Conservation (phyloP, 768 basidiomycete genomes). For the Udeniomyces megalosporus region DNA sequence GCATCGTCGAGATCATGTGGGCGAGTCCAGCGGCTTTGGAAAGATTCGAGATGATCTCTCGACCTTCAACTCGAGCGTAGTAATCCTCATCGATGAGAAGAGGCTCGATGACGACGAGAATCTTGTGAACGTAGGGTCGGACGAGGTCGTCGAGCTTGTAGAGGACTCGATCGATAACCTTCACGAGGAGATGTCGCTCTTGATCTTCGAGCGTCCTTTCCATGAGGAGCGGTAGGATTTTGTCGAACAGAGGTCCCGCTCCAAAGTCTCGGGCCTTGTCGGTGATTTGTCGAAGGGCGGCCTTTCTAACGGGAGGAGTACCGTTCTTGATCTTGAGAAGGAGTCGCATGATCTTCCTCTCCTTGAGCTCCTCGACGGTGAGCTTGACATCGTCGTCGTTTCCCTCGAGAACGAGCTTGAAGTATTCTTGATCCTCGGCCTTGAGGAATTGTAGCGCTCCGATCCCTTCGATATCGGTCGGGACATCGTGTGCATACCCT, state of each 20-base stretch:
- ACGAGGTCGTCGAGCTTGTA: slow-evolving; percentile 99
- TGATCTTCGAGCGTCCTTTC: slow-evolving; percentile 71
- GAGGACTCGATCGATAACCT: slow-evolving; percentile 94
- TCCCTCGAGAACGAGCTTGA: slow-evolving; percentile 58
- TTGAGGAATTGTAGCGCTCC: slow-evolving; percentile 97
- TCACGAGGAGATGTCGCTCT: slow-evolving; percentile 92
- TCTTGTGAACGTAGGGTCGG: slow-evolving; percentile 97
- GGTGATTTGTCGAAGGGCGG: slow-evolving; percentile 91
- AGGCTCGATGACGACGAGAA: slow-evolving; percentile 97
- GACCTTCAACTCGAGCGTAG: slow-evolving; percentile 74
- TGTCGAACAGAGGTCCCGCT: slow-evolving; percentile 94
- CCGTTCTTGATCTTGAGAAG: slow-evolving; percentile 98
- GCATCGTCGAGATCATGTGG: slow-evolving; percentile 99
- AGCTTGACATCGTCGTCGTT: slow-evolving; percentile 60
- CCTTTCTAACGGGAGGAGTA: slow-evolving; percentile 93
- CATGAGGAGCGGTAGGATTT: slow-evolving; percentile 95
- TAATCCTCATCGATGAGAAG: slow-evolving; percentile 92
- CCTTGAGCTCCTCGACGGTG: slow-evolving; percentile 95
- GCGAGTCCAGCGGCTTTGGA: slow-evolving; percentile 98
- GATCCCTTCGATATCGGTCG: slow-evolving; percentile 95
- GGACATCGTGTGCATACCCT: slow-evolving; percentile 59
- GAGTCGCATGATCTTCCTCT: slow-evolving; percentile 96
- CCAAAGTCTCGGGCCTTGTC: slow-evolving; percentile 98
- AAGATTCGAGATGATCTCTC: slow-evolving; percentile 96
- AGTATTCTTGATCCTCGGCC: slow-evolving; percentile 93